These are phyloP conservation scores for Raffaelea deltoideospora DNA, from an alignment of 2,329 filamentous ascomycete genomes.

Conservation along the genomic window DNA sequence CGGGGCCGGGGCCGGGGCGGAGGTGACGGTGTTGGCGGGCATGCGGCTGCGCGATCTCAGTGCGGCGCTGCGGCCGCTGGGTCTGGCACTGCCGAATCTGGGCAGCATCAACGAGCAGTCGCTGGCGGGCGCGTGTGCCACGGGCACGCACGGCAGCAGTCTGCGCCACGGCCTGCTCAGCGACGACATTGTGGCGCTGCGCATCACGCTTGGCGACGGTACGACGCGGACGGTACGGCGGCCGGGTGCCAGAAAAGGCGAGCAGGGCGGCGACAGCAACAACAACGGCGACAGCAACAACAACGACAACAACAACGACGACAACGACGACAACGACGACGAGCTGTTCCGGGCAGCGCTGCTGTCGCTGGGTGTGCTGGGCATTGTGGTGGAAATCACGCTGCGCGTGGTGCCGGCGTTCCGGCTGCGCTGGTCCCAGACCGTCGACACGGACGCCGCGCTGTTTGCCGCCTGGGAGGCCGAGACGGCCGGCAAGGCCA, in stretches of 20 bases:
- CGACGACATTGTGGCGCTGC: constrained; percentile 58
- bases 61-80: constrained; percentile 54
- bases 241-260: no score
- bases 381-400: constrained; percentile 81
- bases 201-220: constrained; percentile 71
- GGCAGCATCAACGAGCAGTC: constrained; percentile 94
- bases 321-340: constrained; percentile 47
- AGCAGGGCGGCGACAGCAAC: no score
- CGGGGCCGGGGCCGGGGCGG: constrained; percentile 30
- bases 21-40: constrained; percentile 72
- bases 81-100: constrained; percentile 77
- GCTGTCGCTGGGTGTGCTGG: constrained; percentile 75
- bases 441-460: constrained; percentile 52
- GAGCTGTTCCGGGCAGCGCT: constrained; percentile 81
- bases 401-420: constrained; percentile 68
- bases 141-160: constrained; percentile 85
- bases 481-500: constrained; percentile 54
- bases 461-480: constrained; percentile 56
- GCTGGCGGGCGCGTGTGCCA: constrained; percentile 81
- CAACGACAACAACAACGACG: no score
- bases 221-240: constrained; percentile 43
- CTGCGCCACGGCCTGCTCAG: constrained; percentile 72
- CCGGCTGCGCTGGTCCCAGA: constrained; percentile 77
- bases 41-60: constrained; percentile 69
- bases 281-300: no score